Percentiles rank a stretch among this genome's conserved stretches.
Conservation (phyloP, 495 filamentous ascomycete species). For the Podospora pseudoanserina region DNA sequence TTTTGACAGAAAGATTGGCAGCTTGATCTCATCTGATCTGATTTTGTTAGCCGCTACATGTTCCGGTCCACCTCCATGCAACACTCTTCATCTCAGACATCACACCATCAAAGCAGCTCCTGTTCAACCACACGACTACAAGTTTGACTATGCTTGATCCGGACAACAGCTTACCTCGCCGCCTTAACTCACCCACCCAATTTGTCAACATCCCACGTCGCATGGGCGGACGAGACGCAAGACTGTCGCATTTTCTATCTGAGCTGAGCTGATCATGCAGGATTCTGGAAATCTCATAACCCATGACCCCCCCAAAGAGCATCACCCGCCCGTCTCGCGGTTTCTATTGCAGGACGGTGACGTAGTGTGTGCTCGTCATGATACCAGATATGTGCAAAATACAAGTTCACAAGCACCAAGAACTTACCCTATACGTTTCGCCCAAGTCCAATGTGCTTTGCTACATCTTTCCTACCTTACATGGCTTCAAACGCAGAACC, state of each 20-base stretch:
- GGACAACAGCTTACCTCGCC: background rate
- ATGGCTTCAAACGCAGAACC: too few species aligned
- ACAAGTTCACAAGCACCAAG: too few species aligned
- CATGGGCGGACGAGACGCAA: slow-evolving; percentile 5
- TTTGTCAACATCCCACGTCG: slow-evolving; percentile 1
- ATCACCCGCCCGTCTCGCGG: background rate
- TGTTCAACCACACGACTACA: background rate
- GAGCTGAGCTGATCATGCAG: slow-evolving; percentile 7
- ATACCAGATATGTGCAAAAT: too few species aligned
- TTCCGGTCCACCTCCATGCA: background rate
- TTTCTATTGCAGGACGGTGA: background rate
- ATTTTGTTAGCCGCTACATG: background rate
- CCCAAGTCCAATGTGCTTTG: too few species aligned
- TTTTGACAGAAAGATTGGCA: too few species aligned
- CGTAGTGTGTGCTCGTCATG: background rate
- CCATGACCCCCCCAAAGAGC: background rate
- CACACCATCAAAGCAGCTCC: background rate
- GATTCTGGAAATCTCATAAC: background rate
- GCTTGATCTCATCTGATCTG: background rate
- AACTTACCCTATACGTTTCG: too few species aligned
- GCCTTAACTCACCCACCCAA: background rate
- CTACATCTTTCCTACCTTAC: too few species aligned
- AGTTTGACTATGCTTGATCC: background rate
- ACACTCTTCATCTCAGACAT: background rate
- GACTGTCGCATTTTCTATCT: slow-evolving; percentile 7